Evolutionary conservation across 192 early-diverging fungal genomes (phyloP).

Genomic region (Coemansia furcata): DNA sequence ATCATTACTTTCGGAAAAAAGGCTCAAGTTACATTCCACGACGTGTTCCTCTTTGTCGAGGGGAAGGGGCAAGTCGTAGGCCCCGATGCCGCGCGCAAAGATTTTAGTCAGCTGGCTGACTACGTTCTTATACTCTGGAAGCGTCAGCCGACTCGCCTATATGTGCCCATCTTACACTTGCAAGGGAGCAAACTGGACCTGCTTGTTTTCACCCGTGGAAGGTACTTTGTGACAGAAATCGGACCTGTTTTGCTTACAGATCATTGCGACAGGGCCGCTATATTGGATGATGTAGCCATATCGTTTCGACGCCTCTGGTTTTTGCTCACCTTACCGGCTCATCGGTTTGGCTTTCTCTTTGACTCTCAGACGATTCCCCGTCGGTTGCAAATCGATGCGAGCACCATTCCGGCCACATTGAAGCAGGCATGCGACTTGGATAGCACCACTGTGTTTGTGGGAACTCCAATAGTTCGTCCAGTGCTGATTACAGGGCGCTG

Average conservation of each 20-base stretch:
- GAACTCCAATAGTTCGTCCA: no score
- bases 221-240: conserved; percentile 5
- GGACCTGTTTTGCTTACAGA: not conserved
- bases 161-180: no score
- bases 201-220: conserved; percentile 20
- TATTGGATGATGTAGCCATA: not conserved
- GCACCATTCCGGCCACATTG: not conserved
- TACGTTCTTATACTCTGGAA: no score
- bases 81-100: no score
- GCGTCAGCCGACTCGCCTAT: no score
- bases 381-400: not conserved
- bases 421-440: not conserved
- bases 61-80: no score
- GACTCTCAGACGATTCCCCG: not conserved
- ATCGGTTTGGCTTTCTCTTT: not conserved
- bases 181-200: conserved; percentile 6
- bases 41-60: no score
- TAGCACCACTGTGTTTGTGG: not conserved
- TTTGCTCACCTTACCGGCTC: not conserved
- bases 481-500: no score
- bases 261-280: not conserved
- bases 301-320: not conserved
- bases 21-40: no score
- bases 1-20: no score
- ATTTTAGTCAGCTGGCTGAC: no score